These are phyloP conservation scores for Akanthomyces muscarius DNA, from an alignment of 2,329 filamentous ascomycete genomes.

Conservation along the genomic window DNA sequence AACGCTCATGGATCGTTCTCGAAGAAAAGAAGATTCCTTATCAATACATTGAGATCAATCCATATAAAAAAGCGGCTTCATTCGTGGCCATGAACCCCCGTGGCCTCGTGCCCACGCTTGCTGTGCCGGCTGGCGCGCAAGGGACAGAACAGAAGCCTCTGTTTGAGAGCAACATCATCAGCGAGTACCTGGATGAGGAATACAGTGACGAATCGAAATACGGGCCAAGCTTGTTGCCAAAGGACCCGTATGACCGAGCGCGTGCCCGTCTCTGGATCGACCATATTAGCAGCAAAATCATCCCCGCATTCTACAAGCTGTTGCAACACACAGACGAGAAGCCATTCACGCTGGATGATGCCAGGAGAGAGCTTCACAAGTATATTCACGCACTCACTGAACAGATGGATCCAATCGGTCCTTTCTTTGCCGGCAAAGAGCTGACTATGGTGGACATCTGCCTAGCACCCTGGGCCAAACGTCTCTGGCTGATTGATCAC, in stretches of 20 bases:
- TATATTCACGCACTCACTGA: conserved; percentile 56
- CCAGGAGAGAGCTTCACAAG: conserved; percentile 53
- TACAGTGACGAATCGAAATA: conserved; percentile 46
- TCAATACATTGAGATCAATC: conserved; percentile 75
- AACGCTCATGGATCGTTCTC: conserved; percentile 69
- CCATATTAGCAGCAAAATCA: conserved; percentile 62
- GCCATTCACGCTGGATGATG: conserved; percentile 46
- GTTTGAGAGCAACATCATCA: conserved; percentile 69
- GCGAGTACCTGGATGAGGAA: conserved; percentile 72
- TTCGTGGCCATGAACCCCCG: conserved; percentile 70
- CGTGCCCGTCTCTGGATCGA: conserved; percentile 69
- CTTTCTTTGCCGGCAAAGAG: conserved; percentile 62
- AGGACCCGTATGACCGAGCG: conserved; percentile 60
- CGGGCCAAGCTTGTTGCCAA: conserved; percentile 51
- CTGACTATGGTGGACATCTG: conserved; percentile 68
- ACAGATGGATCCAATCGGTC: conserved; percentile 55
- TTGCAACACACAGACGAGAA: conserved; percentile 53
- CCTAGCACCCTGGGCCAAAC: conserved; percentile 68
- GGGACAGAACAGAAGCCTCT: conserved; percentile 50
- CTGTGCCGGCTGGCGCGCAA: conserved; percentile 35
- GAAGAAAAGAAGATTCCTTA: conserved; percentile 70
- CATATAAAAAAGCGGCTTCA: conserved; percentile 66
- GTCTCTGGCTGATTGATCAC: conserved; percentile 70
- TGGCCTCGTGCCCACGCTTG: conserved; percentile 69
- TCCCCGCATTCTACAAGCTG: conserved; percentile 64